Conservation (phyloP, 2,329 filamentous ascomycete genomes). For the Ceratocystis diversiconidia region DNA sequence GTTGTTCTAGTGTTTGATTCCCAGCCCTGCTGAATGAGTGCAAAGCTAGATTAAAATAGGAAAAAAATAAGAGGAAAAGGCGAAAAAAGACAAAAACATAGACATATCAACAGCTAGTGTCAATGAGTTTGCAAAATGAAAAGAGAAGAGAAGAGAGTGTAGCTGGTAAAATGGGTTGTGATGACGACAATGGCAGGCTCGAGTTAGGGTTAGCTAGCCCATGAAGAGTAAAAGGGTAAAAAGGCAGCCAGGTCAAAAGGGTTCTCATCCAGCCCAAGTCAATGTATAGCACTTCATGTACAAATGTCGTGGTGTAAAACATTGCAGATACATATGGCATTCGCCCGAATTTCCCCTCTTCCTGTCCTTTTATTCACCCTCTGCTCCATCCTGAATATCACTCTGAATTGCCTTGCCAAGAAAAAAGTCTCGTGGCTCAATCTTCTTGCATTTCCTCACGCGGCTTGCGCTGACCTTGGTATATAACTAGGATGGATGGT, state of each 20-base stretch:
- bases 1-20: background rate
- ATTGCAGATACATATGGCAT: background rate
- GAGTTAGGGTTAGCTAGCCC: background rate
- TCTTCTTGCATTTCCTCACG: background rate
- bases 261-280: background rate
- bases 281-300: background rate
- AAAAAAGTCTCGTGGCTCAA: background rate
- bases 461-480: background rate
- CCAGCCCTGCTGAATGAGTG: background rate
- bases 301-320: background rate
- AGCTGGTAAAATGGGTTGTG: background rate
- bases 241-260: background rate
- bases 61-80: background rate
- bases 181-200: background rate
- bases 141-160: background rate
- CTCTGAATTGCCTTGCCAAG: background rate
- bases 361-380: too few relatives aligned
- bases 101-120: background rate
- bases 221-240: too few relatives aligned
- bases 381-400: background rate
- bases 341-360: background rate
- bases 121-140: background rate
- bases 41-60: background rate
- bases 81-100: too few relatives aligned
- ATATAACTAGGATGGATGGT: background rate